Conservation (phyloP, 2,329 filamentous ascomycete genomes). For the Parastagonospora nodorum region DNA sequence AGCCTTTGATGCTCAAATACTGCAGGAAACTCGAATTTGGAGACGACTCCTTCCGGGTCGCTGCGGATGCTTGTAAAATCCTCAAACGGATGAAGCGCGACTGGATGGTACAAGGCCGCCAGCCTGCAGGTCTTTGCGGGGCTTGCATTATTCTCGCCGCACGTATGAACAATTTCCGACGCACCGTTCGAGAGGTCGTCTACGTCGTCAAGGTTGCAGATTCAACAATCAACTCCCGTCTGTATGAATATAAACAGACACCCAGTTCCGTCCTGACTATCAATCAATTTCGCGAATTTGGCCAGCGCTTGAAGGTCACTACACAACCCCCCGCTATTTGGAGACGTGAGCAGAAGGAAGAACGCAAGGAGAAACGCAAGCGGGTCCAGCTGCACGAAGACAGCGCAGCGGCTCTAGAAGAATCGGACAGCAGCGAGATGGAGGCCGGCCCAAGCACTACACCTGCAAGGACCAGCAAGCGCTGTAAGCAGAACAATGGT, state of each 20-base stretch:
- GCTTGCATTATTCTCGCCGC: constrained; percentile 93
- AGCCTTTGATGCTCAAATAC: constrained; percentile 90
- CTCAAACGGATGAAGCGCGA: constrained; percentile 93
- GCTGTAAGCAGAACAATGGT: constrained; percentile 27
- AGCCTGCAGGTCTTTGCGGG: constrained; percentile 91
- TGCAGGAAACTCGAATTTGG: constrained; percentile 91
- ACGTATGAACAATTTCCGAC: constrained; percentile 96
- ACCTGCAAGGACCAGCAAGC: constrained; percentile 26
- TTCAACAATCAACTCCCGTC: constrained; percentile 85
- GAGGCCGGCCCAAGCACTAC: constrained; percentile 14
- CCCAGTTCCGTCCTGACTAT: constrained; percentile 85
- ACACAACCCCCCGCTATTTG: constrained; percentile 77
- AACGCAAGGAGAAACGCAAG: constrained; percentile 41
- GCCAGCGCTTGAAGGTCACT: constrained; percentile 69
- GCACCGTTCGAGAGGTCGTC: constrained; percentile 92
- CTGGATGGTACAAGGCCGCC: constrained; percentile 95
- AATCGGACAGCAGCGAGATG: constrained; percentile 6
- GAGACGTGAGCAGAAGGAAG: constrained; percentile 60
- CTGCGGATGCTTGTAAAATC: constrained; percentile 83
- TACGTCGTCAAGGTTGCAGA: constrained; percentile 98
- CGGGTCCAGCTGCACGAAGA: constrained; percentile 18
- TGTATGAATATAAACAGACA: constrained; percentile 89
- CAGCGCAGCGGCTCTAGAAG: constrained; percentile 6
- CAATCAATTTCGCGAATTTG: constrained; percentile 77
- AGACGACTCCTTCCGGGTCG: constrained; percentile 78